Percentiles rank a stretch among this genome's conserved stretches.
Evolutionary conservation across 2,329 filamentous ascomycete genomes (phyloP).

Genomic region (Aspergillus sp.): DNA sequence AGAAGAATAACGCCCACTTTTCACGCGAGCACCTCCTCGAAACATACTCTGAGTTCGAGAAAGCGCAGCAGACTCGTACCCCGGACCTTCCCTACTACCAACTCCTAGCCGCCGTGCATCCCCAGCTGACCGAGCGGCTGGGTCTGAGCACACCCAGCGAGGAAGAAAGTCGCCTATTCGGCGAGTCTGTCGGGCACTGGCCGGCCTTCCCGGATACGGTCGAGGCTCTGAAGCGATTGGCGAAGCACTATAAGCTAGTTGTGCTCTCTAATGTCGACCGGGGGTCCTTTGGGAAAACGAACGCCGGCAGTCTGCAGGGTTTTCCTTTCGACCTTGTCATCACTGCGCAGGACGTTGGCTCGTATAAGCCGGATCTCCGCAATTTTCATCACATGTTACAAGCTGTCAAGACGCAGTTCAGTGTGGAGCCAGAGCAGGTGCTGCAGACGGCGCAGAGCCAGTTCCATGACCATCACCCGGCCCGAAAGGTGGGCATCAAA

Average conservation of each 20-base stretch:
- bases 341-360: constrained; percentile 69
- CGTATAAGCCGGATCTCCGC: constrained; percentile 64
- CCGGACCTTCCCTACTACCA: constrained; percentile 61
- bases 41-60: constrained; percentile 36
- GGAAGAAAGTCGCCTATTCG: constrained; percentile 48
- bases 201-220: constrained; percentile 59
- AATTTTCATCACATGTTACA: constrained; percentile 68
- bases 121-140: constrained; percentile 22
- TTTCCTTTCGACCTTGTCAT: constrained; percentile 62
- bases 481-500: constrained; percentile 58
- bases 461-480: constrained; percentile 66
- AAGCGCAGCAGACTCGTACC: constrained; percentile 51
- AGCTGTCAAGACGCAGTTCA: constrained; percentile 56
- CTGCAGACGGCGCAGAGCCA: constrained; percentile 70
- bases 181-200: constrained; percentile 51
- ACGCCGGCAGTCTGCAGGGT: constrained; percentile 50
- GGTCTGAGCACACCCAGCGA: constrained; percentile 22
- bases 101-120: constrained; percentile 53
- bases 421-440: constrained; percentile 57
- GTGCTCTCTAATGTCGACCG: constrained; percentile 60
- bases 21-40: constrained; percentile 24
- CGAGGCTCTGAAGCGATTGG: constrained; percentile 50
- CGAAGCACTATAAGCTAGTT: constrained; percentile 55
- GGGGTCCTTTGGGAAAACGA: constrained; percentile 50
- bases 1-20: constrained; percentile 42